These are phyloP conservation scores for Crithidia brevicula DNA, from an alignment of 208 protist genomes.

Conservation along the genomic window DNA sequence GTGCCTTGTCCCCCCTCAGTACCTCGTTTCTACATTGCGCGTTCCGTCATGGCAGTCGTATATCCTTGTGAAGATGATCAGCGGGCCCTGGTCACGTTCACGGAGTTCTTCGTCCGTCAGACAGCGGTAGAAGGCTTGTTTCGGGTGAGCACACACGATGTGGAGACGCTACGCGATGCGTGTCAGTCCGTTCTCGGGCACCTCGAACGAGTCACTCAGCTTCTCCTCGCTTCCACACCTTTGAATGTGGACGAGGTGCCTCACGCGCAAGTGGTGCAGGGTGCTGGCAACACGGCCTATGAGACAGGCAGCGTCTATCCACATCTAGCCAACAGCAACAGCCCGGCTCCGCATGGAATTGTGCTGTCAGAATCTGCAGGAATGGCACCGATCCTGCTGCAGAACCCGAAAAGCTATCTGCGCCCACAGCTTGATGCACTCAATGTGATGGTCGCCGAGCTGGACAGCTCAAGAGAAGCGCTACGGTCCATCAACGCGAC, in stretches of 20 bases:
- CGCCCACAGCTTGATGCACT: conserved; percentile 34
- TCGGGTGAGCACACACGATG: conserved; percentile 19
- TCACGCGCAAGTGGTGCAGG: background rate
- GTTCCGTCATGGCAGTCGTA: conserved; percentile 21
- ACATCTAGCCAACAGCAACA: conserved; percentile 15
- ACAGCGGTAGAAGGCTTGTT: conserved; percentile 16
- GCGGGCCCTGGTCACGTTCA: conserved; percentile 25
- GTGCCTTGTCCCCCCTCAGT: too few species aligned
- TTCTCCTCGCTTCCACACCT: conserved; percentile 33
- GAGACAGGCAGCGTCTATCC: conserved; percentile 32
- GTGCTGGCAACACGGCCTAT: conserved; percentile 17
- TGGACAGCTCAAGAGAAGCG: conserved; percentile 40
- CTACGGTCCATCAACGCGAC: conserved; percentile 39
- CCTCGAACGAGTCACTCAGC: conserved; percentile 21
- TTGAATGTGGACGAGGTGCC: conserved; percentile 14
- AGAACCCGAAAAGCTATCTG: conserved; percentile 42
- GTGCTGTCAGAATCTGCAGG: conserved; percentile 22
- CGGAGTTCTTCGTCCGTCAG: conserved; percentile 28
- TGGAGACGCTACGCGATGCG: conserved; percentile 21
- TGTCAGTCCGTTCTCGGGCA: conserved; percentile 33
- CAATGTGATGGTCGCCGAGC: conserved; percentile 22
- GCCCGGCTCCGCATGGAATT: conserved; percentile 19
- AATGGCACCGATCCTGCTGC: conserved; percentile 27
- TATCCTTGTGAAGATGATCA: conserved; percentile 37
- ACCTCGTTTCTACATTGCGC: background rate